Conservation (phyloP, 1,139 yeast genomes). For the Lizanozyma gosingica region DNA sequence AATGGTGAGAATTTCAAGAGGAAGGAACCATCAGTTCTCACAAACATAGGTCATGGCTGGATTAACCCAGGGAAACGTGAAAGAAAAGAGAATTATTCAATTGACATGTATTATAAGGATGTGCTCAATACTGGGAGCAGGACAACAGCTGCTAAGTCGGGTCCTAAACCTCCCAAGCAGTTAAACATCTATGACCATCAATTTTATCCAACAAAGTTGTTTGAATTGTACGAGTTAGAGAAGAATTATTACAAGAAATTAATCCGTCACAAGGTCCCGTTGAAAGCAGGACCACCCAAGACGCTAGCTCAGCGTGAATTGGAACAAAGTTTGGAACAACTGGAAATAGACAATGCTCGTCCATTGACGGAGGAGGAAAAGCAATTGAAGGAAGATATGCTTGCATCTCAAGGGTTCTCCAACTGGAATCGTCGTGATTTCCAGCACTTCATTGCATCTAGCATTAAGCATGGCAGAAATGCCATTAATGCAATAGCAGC, state of each 20-base stretch:
- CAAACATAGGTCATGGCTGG: slow-evolving; percentile 46
- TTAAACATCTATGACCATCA: slow-evolving; percentile 67
- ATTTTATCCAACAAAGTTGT: slow-evolving; percentile 53
- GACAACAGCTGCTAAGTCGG: slow-evolving; percentile 25
- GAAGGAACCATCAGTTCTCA: slow-evolving; percentile 37
- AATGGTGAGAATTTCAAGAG: slow-evolving; percentile 75
- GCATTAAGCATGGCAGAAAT: slow-evolving; percentile 63
- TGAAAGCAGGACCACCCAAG: slow-evolving; percentile 32
- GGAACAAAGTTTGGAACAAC: slow-evolving; percentile 50
- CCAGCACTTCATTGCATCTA: slow-evolving; percentile 51
- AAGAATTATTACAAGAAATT: slow-evolving; percentile 49
- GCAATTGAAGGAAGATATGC: slow-evolving; percentile 42
- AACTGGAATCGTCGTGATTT: slow-evolving; percentile 72
- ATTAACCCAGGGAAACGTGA: slow-evolving; percentile 72
- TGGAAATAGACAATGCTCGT: slow-evolving; percentile 54
- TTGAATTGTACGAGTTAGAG: slow-evolving; percentile 59
- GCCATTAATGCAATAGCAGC: slow-evolving; percentile 49
- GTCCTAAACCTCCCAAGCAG: slow-evolving; percentile 62
- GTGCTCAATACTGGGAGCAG: slow-evolving; percentile 63
- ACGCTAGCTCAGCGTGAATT: slow-evolving; percentile 37
- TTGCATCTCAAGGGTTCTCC: slow-evolving; percentile 45
- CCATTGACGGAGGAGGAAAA: slow-evolving; percentile 66
- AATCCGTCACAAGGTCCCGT: slow-evolving; percentile 40
- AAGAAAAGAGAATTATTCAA: slow-evolving; percentile 68
- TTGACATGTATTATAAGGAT: slow-evolving; percentile 73